Conservation (phyloP, 1,284 basidiomycete genomes). For the Vanrija sp. region DNA sequence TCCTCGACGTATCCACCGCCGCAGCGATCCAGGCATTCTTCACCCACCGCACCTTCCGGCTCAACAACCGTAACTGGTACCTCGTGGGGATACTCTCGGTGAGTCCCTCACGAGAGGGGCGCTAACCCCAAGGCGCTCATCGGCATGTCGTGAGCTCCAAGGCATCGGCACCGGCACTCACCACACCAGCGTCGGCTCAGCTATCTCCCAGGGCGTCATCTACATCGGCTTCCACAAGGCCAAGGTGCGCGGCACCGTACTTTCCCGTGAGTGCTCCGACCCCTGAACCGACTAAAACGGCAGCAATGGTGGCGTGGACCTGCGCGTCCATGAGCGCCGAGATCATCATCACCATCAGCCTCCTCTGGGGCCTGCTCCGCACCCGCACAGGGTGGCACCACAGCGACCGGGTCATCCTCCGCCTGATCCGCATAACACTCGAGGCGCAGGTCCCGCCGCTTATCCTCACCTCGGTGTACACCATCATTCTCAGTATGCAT, state of each 20-base stretch:
- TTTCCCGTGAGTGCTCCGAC: too few relatives aligned
- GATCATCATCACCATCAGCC: conserved; percentile 25
- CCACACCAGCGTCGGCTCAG: too few relatives aligned
- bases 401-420: conserved; percentile 24
- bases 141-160: background rate
- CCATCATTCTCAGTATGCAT: conserved; percentile 13
- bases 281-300: too few relatives aligned
- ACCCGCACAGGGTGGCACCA: conserved; percentile 30
- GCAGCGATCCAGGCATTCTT: conserved; percentile 29
- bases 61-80: conserved; percentile 24
- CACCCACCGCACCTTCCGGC: conserved; percentile 30
- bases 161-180: too few relatives aligned
- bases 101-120: background rate
- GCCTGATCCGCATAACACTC: conserved; percentile 27
- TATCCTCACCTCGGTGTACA: conserved; percentile 17
- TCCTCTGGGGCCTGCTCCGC: conserved; percentile 22
- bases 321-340: conserved; percentile 24
- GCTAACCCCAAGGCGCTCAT: background rate
- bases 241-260: too few relatives aligned
- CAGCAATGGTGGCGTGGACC: conserved; percentile 14
- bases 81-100: conserved; percentile 21
- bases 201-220: too few relatives aligned
- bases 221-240: too few relatives aligned
- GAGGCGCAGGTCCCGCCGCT: conserved; percentile 29
- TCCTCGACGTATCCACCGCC: conserved; percentile 14